phyloP scores from a whole-genome alignment of 1,284 basidiomycete genomes.

The Ustilago vetiveriae region DNA sequence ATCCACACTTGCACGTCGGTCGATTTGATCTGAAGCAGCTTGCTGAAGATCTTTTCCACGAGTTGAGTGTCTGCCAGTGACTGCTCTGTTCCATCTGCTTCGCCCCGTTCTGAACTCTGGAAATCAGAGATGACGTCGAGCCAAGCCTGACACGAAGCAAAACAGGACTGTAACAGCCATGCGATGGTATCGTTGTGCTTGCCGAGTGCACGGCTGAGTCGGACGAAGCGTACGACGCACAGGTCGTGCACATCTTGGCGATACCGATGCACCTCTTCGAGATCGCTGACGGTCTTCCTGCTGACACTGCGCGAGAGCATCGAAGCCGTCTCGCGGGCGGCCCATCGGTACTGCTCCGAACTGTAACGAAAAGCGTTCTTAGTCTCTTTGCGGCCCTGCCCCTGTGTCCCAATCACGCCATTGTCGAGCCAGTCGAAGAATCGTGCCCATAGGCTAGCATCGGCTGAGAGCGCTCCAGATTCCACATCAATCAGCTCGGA shows the following conservation, averaged over 20 bases:
- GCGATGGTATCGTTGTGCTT: conserved; percentile 14
- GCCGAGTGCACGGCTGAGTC: conserved; percentile 19
- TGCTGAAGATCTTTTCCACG: conserved; percentile 22
- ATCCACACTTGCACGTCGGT: conserved; percentile 29
- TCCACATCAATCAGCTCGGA: conserved; percentile 7
- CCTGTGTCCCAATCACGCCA: conserved; percentile 9
- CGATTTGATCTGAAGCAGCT: conserved; percentile 26
- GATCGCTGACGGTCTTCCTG: conserved; percentile 4
- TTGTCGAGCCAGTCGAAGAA: conserved; percentile 44
- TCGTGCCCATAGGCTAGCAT: conserved; percentile 26
- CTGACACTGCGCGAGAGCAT: conserved; percentile 28
- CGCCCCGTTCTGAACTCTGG: not conserved
- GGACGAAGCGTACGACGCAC: conserved; percentile 33
- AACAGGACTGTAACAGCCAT: conserved; percentile 31
- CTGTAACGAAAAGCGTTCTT: conserved; percentile 23
- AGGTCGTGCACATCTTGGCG: conserved; percentile 40
- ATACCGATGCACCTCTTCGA: conserved; percentile 27
- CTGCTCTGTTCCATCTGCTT: not conserved
- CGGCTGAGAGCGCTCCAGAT: conserved; percentile 2
- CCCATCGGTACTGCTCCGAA: conserved; percentile 41
- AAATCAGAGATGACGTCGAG: conserved; percentile 17
- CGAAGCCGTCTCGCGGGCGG: conserved; percentile 34
- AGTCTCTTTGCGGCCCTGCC: conserved; percentile 14
- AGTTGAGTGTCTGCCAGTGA: conserved; percentile 7
- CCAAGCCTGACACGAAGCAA: conserved; percentile 27